Conservation (phyloP, 495 filamentous ascomycete genomes). For the Penicillium canariense region DNA sequence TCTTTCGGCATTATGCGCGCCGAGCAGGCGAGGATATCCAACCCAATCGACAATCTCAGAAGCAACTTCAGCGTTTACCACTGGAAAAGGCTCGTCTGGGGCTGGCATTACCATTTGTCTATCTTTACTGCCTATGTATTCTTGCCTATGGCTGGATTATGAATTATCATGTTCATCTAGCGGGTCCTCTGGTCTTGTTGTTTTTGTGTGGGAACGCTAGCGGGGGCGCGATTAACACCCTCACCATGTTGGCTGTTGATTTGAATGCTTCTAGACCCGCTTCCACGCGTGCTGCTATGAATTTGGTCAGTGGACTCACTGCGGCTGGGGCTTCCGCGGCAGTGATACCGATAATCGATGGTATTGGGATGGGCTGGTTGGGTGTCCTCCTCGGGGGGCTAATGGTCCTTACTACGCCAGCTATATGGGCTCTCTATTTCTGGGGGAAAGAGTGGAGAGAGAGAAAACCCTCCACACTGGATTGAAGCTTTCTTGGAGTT, state of each 20-base stretch:
- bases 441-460: slow-evolving; percentile 1
- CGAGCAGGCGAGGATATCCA: background rate
- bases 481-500: too few relatives aligned
- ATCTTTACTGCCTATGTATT: background rate
- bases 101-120: background rate
- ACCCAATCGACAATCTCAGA: background rate
- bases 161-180: background rate
- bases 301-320: background rate
- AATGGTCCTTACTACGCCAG: background rate
- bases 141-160: background rate
- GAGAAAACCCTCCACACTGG: background rate
- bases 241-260: background rate
- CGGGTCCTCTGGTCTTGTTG: background rate
- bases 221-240: background rate
- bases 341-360: background rate
- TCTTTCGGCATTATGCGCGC: background rate
- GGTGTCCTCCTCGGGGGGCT: background rate
- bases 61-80: background rate
- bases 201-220: slow-evolving; percentile 2
- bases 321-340: background rate
- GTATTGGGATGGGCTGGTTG: slow-evolving; percentile 1
- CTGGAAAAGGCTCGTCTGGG: background rate
- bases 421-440: slow-evolving; percentile 1
- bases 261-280: background rate
- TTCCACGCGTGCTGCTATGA: background rate